Evolutionary conservation across 768 basidiomycete genomes (phyloP).

Genomic region (Suillus americanus): DNA sequence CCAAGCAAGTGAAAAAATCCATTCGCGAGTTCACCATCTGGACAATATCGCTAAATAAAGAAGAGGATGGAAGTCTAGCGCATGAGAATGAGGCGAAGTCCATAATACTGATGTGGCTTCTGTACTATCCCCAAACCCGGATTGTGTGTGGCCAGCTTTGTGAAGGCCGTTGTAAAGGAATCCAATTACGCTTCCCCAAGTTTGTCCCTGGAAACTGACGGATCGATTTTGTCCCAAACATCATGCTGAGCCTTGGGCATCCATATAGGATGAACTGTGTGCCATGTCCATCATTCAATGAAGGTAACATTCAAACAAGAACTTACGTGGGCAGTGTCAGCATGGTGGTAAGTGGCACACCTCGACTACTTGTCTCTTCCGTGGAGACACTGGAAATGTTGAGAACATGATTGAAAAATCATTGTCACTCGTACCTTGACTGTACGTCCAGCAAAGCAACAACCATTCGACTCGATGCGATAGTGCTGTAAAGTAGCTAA

Average conservation of each 20-base stretch:
- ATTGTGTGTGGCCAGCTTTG: too few species aligned
- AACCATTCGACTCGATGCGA: conserved; percentile 3
- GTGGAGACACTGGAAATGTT: background rate
- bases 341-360: background rate
- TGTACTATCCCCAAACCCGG: background rate
- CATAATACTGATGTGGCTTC: background rate
- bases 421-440: background rate
- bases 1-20: background rate
- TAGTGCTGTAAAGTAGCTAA: background rate
- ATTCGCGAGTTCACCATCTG: background rate
- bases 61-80: background rate
- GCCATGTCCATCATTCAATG: background rate
- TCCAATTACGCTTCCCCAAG: too few species aligned
- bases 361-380: background rate
- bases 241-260: background rate
- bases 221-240: background rate
- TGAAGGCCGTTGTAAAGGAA: background rate
- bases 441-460: background rate
- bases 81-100: background rate
- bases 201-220: background rate
- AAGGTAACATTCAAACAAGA: background rate
- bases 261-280: background rate
- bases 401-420: background rate
- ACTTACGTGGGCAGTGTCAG: background rate
- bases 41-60: background rate